Evolutionary conservation across 2,329 filamentous ascomycete genomes (phyloP).

Genomic region (Orbilia brochopaga): DNA sequence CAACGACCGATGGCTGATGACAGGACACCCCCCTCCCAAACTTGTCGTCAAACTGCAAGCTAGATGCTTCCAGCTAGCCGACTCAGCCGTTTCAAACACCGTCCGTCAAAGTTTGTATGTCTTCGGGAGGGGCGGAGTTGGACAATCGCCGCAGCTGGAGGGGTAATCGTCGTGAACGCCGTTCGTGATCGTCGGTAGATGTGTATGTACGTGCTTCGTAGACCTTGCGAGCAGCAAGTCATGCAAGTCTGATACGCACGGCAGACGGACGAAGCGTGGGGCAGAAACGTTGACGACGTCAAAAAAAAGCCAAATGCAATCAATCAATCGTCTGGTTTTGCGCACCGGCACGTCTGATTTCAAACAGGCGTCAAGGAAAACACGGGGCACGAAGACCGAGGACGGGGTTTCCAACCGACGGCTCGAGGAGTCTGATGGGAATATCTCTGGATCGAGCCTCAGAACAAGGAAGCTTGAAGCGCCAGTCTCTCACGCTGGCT

Average conservation of each 20-base stretch:
- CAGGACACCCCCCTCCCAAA: background rate
- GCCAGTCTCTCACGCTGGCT: conserved; percentile 4
- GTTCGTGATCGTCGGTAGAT: background rate
- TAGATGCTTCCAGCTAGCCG: background rate
- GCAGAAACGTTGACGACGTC: background rate
- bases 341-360: background rate
- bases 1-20: background rate
- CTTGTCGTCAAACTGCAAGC: background rate
- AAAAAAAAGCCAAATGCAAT: background rate
- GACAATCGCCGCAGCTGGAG: background rate
- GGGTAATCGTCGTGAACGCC: background rate
- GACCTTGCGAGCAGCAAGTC: background rate
- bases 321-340: background rate
- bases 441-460: conserved; percentile 12
- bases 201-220: background rate
- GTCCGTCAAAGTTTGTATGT: no score
- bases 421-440: background rate
- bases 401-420: conserved; percentile 14
- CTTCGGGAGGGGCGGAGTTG: background rate
- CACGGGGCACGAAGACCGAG: background rate
- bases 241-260: background rate
- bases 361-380: background rate
- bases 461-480: conserved; percentile 33
- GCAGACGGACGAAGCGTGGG: background rate
- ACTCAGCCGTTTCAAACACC: background rate